A percentile compares a stretch with the other conserved stretches of the same genome.
phyloP scores from a whole-genome alignment of 495 filamentous ascomycete genomes.

The Usnea hakonensis region DNA sequence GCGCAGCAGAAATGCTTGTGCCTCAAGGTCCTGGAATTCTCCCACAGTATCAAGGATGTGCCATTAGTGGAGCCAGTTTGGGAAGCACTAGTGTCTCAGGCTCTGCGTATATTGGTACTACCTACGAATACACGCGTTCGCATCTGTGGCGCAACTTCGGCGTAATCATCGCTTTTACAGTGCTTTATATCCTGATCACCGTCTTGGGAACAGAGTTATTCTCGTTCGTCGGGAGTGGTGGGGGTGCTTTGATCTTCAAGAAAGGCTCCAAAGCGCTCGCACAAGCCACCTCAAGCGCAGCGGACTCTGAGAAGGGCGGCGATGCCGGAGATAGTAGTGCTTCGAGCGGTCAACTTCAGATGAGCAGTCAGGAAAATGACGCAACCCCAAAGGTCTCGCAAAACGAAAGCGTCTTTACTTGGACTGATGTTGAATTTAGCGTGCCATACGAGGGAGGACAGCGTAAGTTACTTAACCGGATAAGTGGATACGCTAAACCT shows the following conservation, averaged over 20 bases:
- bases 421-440: slow-evolving; percentile 62
- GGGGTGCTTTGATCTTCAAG: slow-evolving; percentile 61
- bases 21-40: slow-evolving; percentile 46
- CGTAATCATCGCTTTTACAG: slow-evolving; percentile 60
- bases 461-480: slow-evolving; percentile 59
- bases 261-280: slow-evolving; percentile 49
- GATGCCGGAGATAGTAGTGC: slow-evolving; percentile 32
- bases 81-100: slow-evolving; percentile 46
- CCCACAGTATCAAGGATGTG: slow-evolving; percentile 52
- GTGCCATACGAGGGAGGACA: slow-evolving; percentile 66
- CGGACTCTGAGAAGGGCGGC: slow-evolving; percentile 41
- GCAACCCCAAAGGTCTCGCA: slow-evolving; percentile 49
- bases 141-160: slow-evolving; percentile 80
- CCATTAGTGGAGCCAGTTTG: slow-evolving; percentile 48
- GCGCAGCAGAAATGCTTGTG: slow-evolving; percentile 48
- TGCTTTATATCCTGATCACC: slow-evolving; percentile 63
- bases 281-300: slow-evolving; percentile 33
- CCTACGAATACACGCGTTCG: slow-evolving; percentile 51
- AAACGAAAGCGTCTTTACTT: slow-evolving; percentile 67
- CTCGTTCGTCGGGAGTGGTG: slow-evolving; percentile 45
- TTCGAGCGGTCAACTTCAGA: slow-evolving; percentile 39
- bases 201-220: slow-evolving; percentile 50
- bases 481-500: slow-evolving; percentile 73
- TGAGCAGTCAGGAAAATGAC: slow-evolving; percentile 33
- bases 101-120: slow-evolving; percentile 46